Evolutionary conservation across 106 monocot genomes (phyloP), one percentile per base, ranked within the genome.

Genomic region (Amphibolis antarctica): DNA sequence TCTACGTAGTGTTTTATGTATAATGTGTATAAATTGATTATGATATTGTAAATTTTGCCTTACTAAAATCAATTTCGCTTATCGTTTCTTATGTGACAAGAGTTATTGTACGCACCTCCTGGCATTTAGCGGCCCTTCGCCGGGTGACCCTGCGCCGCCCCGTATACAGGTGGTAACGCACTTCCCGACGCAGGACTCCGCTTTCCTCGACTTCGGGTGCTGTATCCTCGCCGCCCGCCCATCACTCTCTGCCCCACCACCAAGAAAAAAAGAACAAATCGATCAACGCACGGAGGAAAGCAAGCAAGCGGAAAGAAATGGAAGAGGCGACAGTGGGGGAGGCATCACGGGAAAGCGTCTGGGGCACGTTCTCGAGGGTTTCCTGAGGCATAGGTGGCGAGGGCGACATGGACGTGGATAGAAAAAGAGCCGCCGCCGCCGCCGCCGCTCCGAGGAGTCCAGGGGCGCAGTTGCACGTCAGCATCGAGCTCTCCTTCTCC

Each of bases 91-190:
- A n/a, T n/a, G 29, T 22, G 18, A 58, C 17, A 28, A 14, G 19
- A 53, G 10, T n/a, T 21, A 24, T 10, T 53, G 29, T 28, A 48
- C 46, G 28, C 69, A 93, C 93, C 85, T 89, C 65, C 93, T 69
- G 42, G 81, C 65, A 65, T 89, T 94, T 27, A 94, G 53, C 24
- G 89, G 85, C 9, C 93, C 93, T 75, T 93, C 93, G 52, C 92
- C 92, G 15, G 90, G 90, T 0, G 86, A 83, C 27, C 87, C 92
- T 10, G 75, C 84, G 62, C 89, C 89, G 22, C 89, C 83, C 1
- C 73, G 85, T 26, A 89, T 82, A 83, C 94, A 94, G 23, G 94
- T 94, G 52, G 69, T 70, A 14, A 89, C 79, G 60, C 94, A 94
- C 74, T 94, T 84, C 60, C 66, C 64, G 1, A 86, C 86, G 70